phyloP scores from a whole-genome alignment of 208 protist species.

The Trypanosoma caninum region DNA sequence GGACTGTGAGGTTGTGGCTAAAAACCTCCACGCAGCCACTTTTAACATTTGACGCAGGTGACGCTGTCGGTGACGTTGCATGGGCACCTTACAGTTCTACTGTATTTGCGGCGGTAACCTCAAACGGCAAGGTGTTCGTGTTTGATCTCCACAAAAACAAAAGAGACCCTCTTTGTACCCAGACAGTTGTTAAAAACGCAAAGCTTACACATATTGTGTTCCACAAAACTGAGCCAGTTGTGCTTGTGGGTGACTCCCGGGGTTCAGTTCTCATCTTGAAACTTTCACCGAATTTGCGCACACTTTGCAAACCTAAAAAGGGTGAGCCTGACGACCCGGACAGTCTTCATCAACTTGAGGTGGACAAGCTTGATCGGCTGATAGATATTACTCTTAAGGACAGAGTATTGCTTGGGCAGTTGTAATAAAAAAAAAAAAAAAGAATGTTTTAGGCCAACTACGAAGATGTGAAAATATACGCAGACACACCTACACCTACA shows the following conservation, averaged over 20 bases:
- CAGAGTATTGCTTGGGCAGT: slow-evolving; percentile 68
- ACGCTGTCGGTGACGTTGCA: slow-evolving; percentile 93
- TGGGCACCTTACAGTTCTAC: slow-evolving; percentile 97
- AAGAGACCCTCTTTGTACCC: slow-evolving; percentile 94
- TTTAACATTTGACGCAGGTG: slow-evolving; percentile 95
- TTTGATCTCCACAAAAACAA: slow-evolving; percentile 95
- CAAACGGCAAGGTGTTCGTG: slow-evolving; percentile 93
- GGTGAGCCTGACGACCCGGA: slow-evolving; percentile 64
- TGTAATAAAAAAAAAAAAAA: too few relatives aligned
- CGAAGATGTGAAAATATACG: neutral
- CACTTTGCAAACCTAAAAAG: slow-evolving; percentile 70
- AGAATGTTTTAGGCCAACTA: neutral
- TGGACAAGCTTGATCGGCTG: slow-evolving; percentile 87
- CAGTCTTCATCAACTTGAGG: slow-evolving; percentile 65
- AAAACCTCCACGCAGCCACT: slow-evolving; percentile 78
- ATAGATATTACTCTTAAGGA: slow-evolving; percentile 92
- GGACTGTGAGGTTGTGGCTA: slow-evolving; percentile 97
- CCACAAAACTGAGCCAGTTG: slow-evolving; percentile 89
- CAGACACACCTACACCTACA: neutral
- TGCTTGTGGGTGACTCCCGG: slow-evolving; percentile 95
- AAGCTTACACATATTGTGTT: slow-evolving; percentile 97
- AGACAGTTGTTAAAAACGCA: slow-evolving; percentile 96
- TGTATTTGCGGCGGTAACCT: slow-evolving; percentile 95
- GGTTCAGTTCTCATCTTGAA: slow-evolving; percentile 94
- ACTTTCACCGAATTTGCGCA: slow-evolving; percentile 95